Evolutionary conservation across 192 early-diverging fungal genomes (phyloP).

Genomic region (Coemansia sp.): DNA sequence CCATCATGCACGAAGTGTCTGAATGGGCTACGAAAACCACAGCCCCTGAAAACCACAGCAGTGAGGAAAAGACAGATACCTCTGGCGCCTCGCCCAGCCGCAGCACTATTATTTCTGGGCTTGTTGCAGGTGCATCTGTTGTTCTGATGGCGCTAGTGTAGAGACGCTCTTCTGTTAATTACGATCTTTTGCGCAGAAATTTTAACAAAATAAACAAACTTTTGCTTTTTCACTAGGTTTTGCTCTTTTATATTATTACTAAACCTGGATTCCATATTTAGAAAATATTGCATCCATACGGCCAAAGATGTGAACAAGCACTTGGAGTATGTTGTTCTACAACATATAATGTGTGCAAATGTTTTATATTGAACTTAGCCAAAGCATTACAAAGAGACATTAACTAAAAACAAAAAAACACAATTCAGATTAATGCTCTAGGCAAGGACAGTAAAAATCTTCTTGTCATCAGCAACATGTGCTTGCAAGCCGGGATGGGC

Average conservation of each 20-base stretch:
- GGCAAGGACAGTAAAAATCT: slow-evolving; percentile 2
- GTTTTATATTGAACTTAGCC: no score
- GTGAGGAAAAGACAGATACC: neutral
- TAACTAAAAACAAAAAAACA: no score
- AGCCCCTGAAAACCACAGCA: neutral
- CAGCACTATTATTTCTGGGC: slow-evolving; percentile 18
- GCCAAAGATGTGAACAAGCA: no score
- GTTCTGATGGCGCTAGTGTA: slow-evolving; percentile 31
- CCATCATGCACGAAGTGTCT: neutral
- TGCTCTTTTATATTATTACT: no score
- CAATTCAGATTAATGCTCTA: neutral
- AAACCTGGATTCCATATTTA: no score
- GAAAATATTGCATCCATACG: no score
- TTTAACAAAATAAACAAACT: no score
- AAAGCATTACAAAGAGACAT: no score
- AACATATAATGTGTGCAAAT: no score
- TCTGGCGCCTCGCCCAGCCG: slow-evolving; percentile 13
- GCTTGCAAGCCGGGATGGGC: neutral
- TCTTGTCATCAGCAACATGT: neutral
- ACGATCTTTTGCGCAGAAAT: no score
- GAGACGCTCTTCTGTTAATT: neutral
- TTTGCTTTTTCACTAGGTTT: no score
- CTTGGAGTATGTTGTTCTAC: no score
- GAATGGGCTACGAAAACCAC: neutral
- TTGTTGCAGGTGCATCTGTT: slow-evolving; percentile 26